Base-by-base conservation (phyloP, 2,329 filamentous ascomycete genomes). In the Pseudofabraea citricarpa region DNA sequence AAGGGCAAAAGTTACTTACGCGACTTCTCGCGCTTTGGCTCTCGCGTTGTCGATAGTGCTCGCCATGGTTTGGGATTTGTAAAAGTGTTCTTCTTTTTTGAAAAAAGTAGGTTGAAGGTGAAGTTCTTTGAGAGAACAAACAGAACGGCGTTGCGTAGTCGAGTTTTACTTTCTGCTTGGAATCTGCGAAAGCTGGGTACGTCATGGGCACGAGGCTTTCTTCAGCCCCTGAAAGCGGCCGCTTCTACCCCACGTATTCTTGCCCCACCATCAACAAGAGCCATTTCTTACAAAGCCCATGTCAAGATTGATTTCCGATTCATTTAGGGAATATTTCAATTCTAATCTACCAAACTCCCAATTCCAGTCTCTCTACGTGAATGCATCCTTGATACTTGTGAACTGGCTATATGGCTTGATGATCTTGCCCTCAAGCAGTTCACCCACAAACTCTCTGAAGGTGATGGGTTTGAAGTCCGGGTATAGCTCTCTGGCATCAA, bases 401-500 rank as follows among this genome's bases (percentile, higher is more conserved):
- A n/a, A n/a, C n/a, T n/a, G n/a, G n/a, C n/a, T n/a, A 19, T 46
- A 45, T 23, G 43, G 43, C 27, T 57, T 64, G 56, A 58, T 60
- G 12, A 58, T 64, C 20, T 64, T 67, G 9, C 71, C 70, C 8
- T 56, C 59, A 19, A 73, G 49, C 6, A 72, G 55, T 1, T 66
- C 63, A 39, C 64, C 53, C 7, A 70, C 54, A 45, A 66, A 72
- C 5, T 63, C 60, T 45, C 58, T 57, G 50, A 71, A 68, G 15
- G 59, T 58, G 23, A 54, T 65, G 1, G 62, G 63, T 41, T 66
- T 48, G 42, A 77, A 62, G 16, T 75, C 73, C 3, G 75, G 75
- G 51, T 78, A 80, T 19, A 80, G 59, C 15, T 79, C 70, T 50
- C 69, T 71, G 23, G 63, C 66, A 42, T 68, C 63, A 15, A 79